Conservation (phyloP, 108 stramenopile genomes). For the Nitzschia inconspicua region DNA sequence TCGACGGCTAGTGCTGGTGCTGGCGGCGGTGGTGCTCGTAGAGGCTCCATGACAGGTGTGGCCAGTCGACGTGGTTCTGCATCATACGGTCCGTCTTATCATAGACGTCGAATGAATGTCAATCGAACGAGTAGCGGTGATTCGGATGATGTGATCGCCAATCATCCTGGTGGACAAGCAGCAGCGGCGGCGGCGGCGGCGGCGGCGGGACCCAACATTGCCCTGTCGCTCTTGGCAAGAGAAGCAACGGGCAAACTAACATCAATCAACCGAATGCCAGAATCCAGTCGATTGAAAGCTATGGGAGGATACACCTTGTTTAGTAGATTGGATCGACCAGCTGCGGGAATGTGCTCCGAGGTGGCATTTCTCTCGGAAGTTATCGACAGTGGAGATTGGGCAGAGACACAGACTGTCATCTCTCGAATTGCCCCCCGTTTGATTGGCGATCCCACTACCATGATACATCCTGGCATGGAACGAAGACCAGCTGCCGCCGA, state of each 20-base stretch:
- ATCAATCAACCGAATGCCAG: constrained; percentile 7
- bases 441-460: constrained; percentile 45
- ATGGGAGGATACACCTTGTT: constrained; percentile 46
- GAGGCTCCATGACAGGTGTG: background rate
- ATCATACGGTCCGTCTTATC: constrained; percentile 19
- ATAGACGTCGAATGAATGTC: constrained; percentile 29
- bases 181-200: background rate
- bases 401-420: constrained; percentile 44
- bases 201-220: constrained; percentile 38
- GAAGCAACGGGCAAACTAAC: constrained; percentile 26
- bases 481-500: background rate
- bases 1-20: background rate
- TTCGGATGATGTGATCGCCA: too few relatives aligned
- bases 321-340: constrained; percentile 31
- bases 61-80: constrained; percentile 22
- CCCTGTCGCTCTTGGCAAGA: constrained; percentile 39
- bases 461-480: background rate
- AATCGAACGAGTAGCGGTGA: constrained; percentile 1
- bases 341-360: constrained; percentile 53
- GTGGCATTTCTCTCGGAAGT: constrained; percentile 33
- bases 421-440: constrained; percentile 51
- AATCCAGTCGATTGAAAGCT: constrained; percentile 5
- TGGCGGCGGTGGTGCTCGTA: background rate
- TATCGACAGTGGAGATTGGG: constrained; percentile 54
- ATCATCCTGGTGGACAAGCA: background rate